These are phyloP conservation scores for Cadophora luteo-olivacea DNA, from an alignment of 2,329 filamentous ascomycete species.

Conservation along the genomic window DNA sequence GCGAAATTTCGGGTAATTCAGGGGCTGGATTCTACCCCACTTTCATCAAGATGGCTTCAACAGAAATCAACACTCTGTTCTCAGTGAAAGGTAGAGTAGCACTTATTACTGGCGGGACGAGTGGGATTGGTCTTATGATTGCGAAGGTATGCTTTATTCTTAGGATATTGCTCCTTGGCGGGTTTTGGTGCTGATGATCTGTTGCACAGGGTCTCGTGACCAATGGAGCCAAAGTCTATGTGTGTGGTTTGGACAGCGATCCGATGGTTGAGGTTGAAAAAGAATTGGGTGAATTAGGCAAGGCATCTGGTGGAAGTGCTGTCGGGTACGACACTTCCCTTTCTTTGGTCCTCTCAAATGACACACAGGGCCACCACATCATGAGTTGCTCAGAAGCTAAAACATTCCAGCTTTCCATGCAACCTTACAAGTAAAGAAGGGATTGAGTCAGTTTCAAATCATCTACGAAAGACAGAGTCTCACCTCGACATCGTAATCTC, in stretches of 20 bases:
- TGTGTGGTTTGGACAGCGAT: conserved; percentile 50
- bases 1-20: conserved; percentile 6
- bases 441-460: conserved; percentile 46
- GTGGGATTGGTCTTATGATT: conserved; percentile 56
- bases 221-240: conserved; percentile 55
- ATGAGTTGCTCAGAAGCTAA: not conserved
- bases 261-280: conserved; percentile 48
- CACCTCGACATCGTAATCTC: conserved; percentile 56
- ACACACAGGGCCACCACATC: not conserved
- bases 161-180: not conserved
- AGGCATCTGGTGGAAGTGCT: conserved; percentile 47
- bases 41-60: conserved; percentile 41
- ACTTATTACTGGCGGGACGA: conserved; percentile 52
- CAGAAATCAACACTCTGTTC: conserved; percentile 53
- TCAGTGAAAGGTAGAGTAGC: conserved; percentile 52
- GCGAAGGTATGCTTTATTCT: conserved; percentile 44
- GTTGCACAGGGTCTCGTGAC: conserved; percentile 48
- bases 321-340: conserved; percentile 44
- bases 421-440: conserved; percentile 51
- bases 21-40: conserved; percentile 1
- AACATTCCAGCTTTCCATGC: conserved; percentile 41
- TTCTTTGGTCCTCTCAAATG: not conserved
- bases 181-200: not conserved
- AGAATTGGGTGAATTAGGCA: conserved; percentile 50
- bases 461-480: conserved; percentile 46